Percentiles rank a stretch among this genome's conserved stretches.
These are phyloP conservation scores for Neofusicoccum ribis DNA, from an alignment of 2,329 filamentous ascomycete genomes.

Conservation along the genomic window DNA sequence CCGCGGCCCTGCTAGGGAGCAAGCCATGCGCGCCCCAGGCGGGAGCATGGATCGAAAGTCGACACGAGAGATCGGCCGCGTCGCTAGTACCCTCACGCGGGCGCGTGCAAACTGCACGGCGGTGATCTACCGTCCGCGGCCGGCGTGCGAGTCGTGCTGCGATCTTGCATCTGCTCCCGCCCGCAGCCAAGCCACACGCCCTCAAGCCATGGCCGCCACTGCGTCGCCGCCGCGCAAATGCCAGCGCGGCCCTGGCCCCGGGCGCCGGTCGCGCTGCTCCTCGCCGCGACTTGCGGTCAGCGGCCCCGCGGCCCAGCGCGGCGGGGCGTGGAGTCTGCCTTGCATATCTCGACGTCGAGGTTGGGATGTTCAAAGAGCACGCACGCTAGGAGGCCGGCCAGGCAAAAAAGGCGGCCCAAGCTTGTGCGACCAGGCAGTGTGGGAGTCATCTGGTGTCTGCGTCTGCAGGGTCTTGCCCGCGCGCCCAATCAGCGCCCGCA, in stretches of 20 bases:
- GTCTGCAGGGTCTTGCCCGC: constrained; percentile 16
- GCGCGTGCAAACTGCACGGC: constrained; percentile 17
- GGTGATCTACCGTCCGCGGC: constrained; percentile 15
- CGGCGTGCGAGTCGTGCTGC: constrained; percentile 15
- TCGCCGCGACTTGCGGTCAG: constrained; percentile 9
- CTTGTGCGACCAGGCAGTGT: constrained; percentile 1
- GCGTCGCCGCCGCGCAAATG: background rate
- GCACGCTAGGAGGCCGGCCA: constrained; percentile 6
- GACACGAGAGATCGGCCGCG: constrained; percentile 17
- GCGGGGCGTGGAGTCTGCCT: constrained; percentile 14
- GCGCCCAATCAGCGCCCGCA: constrained; percentile 1
- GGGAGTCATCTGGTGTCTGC: constrained; percentile 18
- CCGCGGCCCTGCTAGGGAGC: background rate
- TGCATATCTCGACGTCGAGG: constrained; percentile 7
- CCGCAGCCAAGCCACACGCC: constrained; percentile 6
- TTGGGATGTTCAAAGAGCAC: constrained; percentile 12
- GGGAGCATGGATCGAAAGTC: constrained; percentile 8
- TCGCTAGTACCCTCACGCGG: background rate
- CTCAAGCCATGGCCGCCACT: constrained; percentile 9
- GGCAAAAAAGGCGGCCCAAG: constrained; percentile 15
- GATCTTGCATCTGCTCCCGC: constrained; percentile 18
- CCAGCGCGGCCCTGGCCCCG: background rate
- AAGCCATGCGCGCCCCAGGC: constrained; percentile 6
- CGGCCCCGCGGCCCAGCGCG: background rate
- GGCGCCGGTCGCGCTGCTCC: background rate